Conservation (phyloP, 1,284 basidiomycete species). For the Sporisorium exsertum region DNA sequence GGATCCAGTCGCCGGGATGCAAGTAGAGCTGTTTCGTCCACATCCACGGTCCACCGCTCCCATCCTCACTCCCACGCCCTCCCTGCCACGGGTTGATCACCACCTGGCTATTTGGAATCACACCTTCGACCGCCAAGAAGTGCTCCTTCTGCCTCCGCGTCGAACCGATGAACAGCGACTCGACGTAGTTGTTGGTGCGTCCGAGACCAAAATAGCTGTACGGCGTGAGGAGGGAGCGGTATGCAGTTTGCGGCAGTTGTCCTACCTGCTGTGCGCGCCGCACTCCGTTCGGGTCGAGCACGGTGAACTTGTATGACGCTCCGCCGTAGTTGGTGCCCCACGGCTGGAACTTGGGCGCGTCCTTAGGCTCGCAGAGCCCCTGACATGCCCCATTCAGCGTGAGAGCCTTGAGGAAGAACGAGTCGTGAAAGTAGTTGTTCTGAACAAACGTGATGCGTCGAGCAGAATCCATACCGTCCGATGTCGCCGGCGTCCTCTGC, state of each 20-base stretch:
- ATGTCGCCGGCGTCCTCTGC: slow-evolving; percentile 73
- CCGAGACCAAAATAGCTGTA: slow-evolving; percentile 97
- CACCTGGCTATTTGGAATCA: slow-evolving; percentile 96
- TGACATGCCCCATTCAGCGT: slow-evolving; percentile 91
- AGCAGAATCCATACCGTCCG: slow-evolving; percentile 44
- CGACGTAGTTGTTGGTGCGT: slow-evolving; percentile 99
- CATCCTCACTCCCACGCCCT: slow-evolving; percentile 35
- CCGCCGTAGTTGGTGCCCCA: slow-evolving; percentile 94
- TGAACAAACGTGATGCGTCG: slow-evolving; percentile 81
- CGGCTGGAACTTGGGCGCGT: slow-evolving; percentile 72
- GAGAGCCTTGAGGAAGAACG: slow-evolving; percentile 97
- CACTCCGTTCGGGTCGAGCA: slow-evolving; percentile 89
- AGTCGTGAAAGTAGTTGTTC: slow-evolving; percentile 98
- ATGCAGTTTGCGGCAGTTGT: slow-evolving; percentile 91
- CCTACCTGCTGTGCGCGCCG: slow-evolving; percentile 92
- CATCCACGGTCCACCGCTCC: slow-evolving; percentile 54
- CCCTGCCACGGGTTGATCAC: slow-evolving; percentile 85
- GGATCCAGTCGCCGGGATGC: slow-evolving; percentile 95
- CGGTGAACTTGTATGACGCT: slow-evolving; percentile 96
- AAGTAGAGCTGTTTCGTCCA: slow-evolving; percentile 94
- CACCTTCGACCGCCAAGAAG: slow-evolving; percentile 90
- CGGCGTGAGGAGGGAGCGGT: slow-evolving; percentile 87
- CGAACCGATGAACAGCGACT: slow-evolving; percentile 72
- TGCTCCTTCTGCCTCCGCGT: slow-evolving; percentile 75
- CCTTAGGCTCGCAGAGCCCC: slow-evolving; percentile 75